A percentile compares a stretch with the other conserved stretches of the same genome.
phyloP scores from a whole-genome alignment of 2,329 filamentous ascomycete genomes.

The Aspergillus sp. region DNA sequence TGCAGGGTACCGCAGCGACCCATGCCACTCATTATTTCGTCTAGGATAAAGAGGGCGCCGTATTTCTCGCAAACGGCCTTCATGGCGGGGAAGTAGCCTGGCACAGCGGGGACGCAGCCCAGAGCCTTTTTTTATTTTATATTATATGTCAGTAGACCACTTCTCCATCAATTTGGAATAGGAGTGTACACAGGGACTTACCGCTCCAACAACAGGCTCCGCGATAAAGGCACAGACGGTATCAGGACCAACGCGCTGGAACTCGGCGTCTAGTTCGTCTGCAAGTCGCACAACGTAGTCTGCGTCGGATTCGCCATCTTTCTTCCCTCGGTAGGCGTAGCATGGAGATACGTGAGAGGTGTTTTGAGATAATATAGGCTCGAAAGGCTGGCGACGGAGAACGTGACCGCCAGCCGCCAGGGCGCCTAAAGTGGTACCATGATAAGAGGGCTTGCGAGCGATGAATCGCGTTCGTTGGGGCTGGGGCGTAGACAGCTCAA shows the following conservation, averaged over 20 bases:
- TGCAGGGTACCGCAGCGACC: slow-evolving; percentile 59
- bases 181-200: slow-evolving; percentile 39
- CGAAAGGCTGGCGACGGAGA: slow-evolving; percentile 60
- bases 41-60: slow-evolving; percentile 72
- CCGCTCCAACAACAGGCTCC: slow-evolving; percentile 70
- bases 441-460: slow-evolving; percentile 64
- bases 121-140: slow-evolving; percentile 49
- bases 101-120: slow-evolving; percentile 65
- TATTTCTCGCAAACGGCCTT: slow-evolving; percentile 67
- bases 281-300: slow-evolving; percentile 63
- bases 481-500: slow-evolving; percentile 55
- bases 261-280: slow-evolving; percentile 66
- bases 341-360: slow-evolving; percentile 66
- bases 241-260: slow-evolving; percentile 61
- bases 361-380: slow-evolving; percentile 57
- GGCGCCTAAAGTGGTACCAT: slow-evolving; percentile 69
- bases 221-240: slow-evolving; percentile 71
- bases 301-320: slow-evolving; percentile 52
- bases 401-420: slow-evolving; percentile 65
- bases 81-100: slow-evolving; percentile 70
- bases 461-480: slow-evolving; percentile 62
- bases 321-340: slow-evolving; percentile 62
- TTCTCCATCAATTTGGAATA: too few species aligned
- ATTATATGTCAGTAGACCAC: not conserved
- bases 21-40: slow-evolving; percentile 72